These are phyloP conservation scores for Xylaria sp. DNA, from an alignment of 2,329 filamentous ascomycete species.

Conservation along the genomic window DNA sequence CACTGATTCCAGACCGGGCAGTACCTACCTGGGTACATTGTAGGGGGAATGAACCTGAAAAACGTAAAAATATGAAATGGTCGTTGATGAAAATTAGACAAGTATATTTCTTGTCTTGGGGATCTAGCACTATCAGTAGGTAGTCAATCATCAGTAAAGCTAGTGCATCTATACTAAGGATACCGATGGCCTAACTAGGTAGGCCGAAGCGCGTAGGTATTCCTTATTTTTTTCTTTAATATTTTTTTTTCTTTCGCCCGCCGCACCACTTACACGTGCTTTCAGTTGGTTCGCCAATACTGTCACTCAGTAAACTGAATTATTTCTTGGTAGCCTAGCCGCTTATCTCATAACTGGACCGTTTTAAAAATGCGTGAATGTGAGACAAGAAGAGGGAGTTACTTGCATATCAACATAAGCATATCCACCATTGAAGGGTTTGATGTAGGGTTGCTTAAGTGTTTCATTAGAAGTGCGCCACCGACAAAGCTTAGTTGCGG, in stretches of 20 bases:
- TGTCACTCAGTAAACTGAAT: background rate
- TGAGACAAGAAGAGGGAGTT: too few species aligned
- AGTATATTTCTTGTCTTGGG: slow-evolving; percentile 1
- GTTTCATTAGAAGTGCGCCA: background rate
- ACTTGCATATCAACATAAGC: too few species aligned
- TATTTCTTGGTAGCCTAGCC: too few species aligned
- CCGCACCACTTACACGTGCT: slow-evolving; percentile 14
- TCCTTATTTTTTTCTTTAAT: too few species aligned
- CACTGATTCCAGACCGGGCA: too few species aligned
- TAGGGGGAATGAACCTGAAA: too few species aligned
- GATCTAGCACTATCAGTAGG: slow-evolving; percentile 10
- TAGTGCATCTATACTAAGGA: background rate
- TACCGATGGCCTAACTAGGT: slow-evolving; percentile 14
- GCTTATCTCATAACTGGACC: too few species aligned
- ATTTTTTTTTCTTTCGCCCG: background rate
- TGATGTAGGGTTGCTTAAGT: too few species aligned
- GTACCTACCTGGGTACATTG: too few species aligned
- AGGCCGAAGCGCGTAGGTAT: slow-evolving; percentile 8
- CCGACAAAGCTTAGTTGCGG: background rate
- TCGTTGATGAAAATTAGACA: too few species aligned
- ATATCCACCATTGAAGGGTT: too few species aligned
- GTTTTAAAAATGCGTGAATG: background rate
- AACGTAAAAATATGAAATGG: too few species aligned
- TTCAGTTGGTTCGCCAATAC: slow-evolving; percentile 11
- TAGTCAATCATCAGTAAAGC: background rate